Conservation (phyloP, 495 filamentous ascomycete species). For the Monascus purpureus region DNA sequence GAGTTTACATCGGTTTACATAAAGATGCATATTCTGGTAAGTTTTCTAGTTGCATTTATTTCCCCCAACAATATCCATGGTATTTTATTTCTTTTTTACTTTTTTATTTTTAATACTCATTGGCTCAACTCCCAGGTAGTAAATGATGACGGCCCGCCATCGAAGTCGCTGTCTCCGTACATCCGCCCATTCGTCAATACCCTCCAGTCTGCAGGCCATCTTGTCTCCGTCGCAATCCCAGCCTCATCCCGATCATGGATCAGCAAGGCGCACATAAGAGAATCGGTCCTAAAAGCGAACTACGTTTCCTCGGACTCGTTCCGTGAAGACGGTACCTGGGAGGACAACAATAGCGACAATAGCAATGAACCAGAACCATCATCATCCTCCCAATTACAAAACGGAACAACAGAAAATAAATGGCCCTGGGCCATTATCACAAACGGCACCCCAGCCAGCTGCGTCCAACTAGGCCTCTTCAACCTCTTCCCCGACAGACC, state of each 20-base stretch:
- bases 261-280: conserved; percentile 90
- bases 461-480: conserved; percentile 78
- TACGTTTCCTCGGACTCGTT: conserved; percentile 61
- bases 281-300: conserved; percentile 63
- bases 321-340: conserved; percentile 37
- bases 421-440: conserved; percentile 63
- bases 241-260: conserved; percentile 92
- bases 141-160: conserved; percentile 95
- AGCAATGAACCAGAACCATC: background rate
- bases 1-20: too few relatives aligned
- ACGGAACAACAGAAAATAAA: background rate
- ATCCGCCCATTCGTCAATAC: conserved; percentile 67
- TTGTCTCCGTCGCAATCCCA: conserved; percentile 82
- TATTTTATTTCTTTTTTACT: conserved; percentile 3
- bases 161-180: conserved; percentile 74
- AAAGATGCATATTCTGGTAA: conserved; percentile 38
- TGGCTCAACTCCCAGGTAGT: conserved; percentile 53
- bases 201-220: conserved; percentile 66
- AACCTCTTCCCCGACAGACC: conserved; percentile 67
- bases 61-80: background rate
- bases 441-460: conserved; percentile 77
- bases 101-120: conserved; percentile 2
- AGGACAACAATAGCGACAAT: conserved; percentile 5
- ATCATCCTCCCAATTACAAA: background rate
- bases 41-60: too few relatives aligned